Percentiles rank a stretch among this genome's conserved stretches.
Evolutionary conservation across 2,329 filamentous ascomycete species (phyloP).

Genomic region (Microcyclospora pomicola): DNA sequence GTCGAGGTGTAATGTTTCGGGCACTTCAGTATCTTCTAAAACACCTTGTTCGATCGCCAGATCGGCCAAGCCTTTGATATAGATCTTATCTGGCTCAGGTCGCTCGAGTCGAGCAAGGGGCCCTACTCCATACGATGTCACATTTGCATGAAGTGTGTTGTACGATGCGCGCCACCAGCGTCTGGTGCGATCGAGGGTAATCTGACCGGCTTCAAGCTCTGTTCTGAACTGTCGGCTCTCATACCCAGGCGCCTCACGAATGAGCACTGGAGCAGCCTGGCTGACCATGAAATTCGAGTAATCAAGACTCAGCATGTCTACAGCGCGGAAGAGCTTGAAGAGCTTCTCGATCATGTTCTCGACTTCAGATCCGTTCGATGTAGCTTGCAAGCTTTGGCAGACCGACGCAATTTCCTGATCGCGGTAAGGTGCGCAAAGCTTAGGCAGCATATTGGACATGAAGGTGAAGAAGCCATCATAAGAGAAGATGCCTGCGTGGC

Average conservation of each 20-base stretch:
- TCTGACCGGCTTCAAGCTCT: slow-evolving; percentile 43
- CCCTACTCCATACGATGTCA: not conserved
- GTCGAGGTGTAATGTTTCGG: slow-evolving; percentile 63
- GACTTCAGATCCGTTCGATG: slow-evolving; percentile 25
- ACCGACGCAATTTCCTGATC: slow-evolving; percentile 61
- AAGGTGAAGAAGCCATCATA: slow-evolving; percentile 69
- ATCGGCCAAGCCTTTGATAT: slow-evolving; percentile 62
- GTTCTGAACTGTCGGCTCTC: slow-evolving; percentile 59
- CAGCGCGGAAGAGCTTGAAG: slow-evolving; percentile 59
- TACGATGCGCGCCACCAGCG: slow-evolving; percentile 53
- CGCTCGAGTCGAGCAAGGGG: slow-evolving; percentile 40
- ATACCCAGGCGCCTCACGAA: slow-evolving; percentile 57
- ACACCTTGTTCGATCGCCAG: slow-evolving; percentile 55
- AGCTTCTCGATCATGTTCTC: slow-evolving; percentile 61
- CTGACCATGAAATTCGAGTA: slow-evolving; percentile 71
- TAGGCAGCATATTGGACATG: slow-evolving; percentile 61
- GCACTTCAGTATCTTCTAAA: slow-evolving; percentile 40
- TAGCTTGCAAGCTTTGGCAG: slow-evolving; percentile 38
- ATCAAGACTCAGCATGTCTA: slow-evolving; percentile 65
- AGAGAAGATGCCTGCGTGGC: slow-evolving; percentile 58
- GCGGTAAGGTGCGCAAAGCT: slow-evolving; percentile 68
- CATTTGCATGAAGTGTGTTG: slow-evolving; percentile 46
- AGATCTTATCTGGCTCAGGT: slow-evolving; percentile 55
- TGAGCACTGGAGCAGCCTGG: slow-evolving; percentile 55
- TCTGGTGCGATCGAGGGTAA: slow-evolving; percentile 46